Base-by-base conservation (phyloP, 2,329 filamentous ascomycete genomes). In the Trichoderma sp. region DNA sequence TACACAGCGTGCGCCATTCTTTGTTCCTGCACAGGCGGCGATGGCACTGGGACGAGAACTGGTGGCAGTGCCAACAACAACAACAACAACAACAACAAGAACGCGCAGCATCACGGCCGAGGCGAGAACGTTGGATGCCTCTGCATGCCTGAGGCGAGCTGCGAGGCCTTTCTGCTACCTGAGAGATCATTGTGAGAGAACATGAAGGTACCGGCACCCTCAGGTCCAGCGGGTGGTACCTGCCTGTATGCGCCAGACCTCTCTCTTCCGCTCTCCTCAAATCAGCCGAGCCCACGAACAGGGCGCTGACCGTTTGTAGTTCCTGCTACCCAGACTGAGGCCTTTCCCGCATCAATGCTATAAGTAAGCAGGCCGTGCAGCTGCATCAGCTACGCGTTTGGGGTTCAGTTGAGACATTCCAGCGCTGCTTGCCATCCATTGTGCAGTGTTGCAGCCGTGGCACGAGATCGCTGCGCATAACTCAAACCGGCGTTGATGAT, bases 1-100 rank as follows among this genome's bases (percentile, higher is more conserved):
- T 58, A 24, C 67, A 69, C 67, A 40, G 35, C 60, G 60, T 64
- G 60, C 64, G 53, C 37, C 55, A 35, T 67, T 67, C 64, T 67
- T 67, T 67, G 64, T 59, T 67, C 64, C 35, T 52, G 57, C 57
- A 24, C 57, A 35, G 21, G 35, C n/a, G 35, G 40, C 21, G 52
- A 56, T 47, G 49, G 29, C 33, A 47, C 52, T 56, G 33, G 57
- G 52, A 37, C 35, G 27, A 14, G 24, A 47, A 37, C 29, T 37
- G 16, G 40, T 8, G 53, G 63, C 63, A 53, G 35, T 47, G 52
- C 31, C 52, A 24, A 47, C 21, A 31, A 14, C 37, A 57, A 16
- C n/a, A 33, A 31, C 5, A 53, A n/a, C 16, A 24, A 47, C 21
- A 31, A 14, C 37, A 57, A 16, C n/a, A 33, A 31, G 11, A 53